Evolutionary conservation across 192 early-diverging fungal genomes (phyloP), one percentile per base, ranked within the genome.

Genomic region (Backusella australiensis): DNA sequence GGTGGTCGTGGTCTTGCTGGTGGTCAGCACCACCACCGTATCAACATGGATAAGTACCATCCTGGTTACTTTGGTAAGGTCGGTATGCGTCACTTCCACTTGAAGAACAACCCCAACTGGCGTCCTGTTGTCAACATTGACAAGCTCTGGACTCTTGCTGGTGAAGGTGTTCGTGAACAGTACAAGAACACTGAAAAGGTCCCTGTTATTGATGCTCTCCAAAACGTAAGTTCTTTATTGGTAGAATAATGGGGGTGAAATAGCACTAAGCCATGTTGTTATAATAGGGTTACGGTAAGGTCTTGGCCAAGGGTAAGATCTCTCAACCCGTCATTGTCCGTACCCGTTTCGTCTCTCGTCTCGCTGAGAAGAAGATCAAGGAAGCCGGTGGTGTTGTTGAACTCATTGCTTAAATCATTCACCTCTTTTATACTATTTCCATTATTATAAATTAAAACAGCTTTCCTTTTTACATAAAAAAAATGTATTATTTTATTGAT

Each of bases 61-160:
- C 97, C 97, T 79, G 97, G 97, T 86, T 99, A 99, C 95, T 99
- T 97, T 84, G 97, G 97, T 89, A 98, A 99, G 90, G 96, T 99
- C 88, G 97, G 97, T 96, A 97, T 97, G 97, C 94, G 97, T 80
- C 90, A 95, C 88, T 98, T 96, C 95, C 96, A 98, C 92, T 88
- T 92, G 91, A 98, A 95, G 87, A 82, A 88, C 75, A 95, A 98
- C 89, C 78, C 92, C 83, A 90, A 89, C 86, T 91, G 93, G 90
- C 86, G 90, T 82, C 93, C 93, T 72, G 88, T 90, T 81, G 84
- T 98, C 88, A 99, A 99, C 91, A 83, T 97, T 67, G 94, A 99
- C 88, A 94, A 91, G 81, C 84, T 99, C 83, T 96, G 95, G 95
- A 88, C 92, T 71, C 88, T 98, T 66, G 94, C 97, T 77, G 88